Evolutionary conservation across 495 filamentous ascomycete species (phyloP), one percentile per base, ranked within the genome.

Genomic region (Aspergillus baeticus): DNA sequence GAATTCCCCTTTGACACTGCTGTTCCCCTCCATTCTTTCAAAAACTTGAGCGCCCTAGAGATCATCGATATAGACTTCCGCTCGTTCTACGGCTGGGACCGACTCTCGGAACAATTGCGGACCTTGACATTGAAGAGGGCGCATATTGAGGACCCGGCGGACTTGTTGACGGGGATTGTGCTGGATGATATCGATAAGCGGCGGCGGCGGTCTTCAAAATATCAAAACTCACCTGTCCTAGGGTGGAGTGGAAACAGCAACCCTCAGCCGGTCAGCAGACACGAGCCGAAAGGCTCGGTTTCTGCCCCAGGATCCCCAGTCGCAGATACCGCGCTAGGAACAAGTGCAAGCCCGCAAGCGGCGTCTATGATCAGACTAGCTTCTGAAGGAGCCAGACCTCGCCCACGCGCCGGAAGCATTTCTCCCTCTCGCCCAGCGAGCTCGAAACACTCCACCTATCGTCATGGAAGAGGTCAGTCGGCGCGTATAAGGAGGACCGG

Each of bases 1-100:
- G 94, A 97, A 65, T 98, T 98, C 64, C 94, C 94, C 3, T 96
- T 98, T 69, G 94, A 98, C 67, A 94, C 90, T 36, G 94, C 94
- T n/a, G 94, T 98, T 22, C 94, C 94, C 15, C 75, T 98, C 10
- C 86, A 91, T 68, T 87, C 89, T 22, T 98, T 98, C 81, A 98
- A 98, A 77, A 98, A 98, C 63, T 72, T 97, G 45, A 91, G 90
- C 70, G 86, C 89, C 10, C 78, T 98, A 61, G 94, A 98, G 72
- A 90, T 98, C 39, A 90, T 86, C 71, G 92, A 96, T 68, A 86
- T 97, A 66, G 94, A 98, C 72, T 96, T 95, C 66, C 85, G 94
- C 58, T 92, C 96, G 59, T 96, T 98, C 72, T 96, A 89, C 69
- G 94, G 94, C 39, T 98, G 94, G 94, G 94, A 98, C 70, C 83